These are phyloP conservation scores for Chytriomyces sp. DNA, from an alignment of 192 early-diverging fungal genomes.

Conservation along the genomic window DNA sequence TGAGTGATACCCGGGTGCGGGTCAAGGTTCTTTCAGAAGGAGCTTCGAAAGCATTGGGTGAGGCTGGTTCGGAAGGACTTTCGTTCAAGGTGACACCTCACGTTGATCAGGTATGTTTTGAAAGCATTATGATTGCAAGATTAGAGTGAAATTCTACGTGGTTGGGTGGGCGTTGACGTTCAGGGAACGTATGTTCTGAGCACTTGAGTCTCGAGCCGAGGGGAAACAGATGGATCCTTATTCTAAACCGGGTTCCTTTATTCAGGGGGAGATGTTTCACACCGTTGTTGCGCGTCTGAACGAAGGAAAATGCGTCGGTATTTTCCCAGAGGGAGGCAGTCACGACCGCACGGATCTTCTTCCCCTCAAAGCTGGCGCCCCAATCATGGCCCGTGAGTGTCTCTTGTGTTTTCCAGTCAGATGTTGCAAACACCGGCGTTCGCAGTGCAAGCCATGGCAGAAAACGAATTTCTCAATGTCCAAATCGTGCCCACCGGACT, in stretches of 20 bases:
- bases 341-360: conserved; percentile 97
- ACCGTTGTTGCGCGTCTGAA: conserved; percentile 79
- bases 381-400: conserved; percentile 51
- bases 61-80: conserved; percentile 6
- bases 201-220: too few species aligned
- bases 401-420: too few species aligned
- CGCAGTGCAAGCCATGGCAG: conserved; percentile 79
- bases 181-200: too few species aligned
- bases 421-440: conserved; percentile 35
- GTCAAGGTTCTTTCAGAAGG: conserved; percentile 75
- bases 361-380: conserved; percentile 82
- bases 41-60: conserved; percentile 65
- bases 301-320: conserved; percentile 80
- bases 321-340: conserved; percentile 98
- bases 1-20: conserved; percentile 79
- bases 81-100: conserved; percentile 63
- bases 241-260: too few species aligned
- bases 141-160: too few species aligned
- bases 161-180: too few species aligned
- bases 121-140: too few species aligned
- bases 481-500: conserved; percentile 92
- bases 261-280: conserved; percentile 79
- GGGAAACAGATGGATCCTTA: too few species aligned
- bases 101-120: too few species aligned
- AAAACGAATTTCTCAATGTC: conserved; percentile 80